phyloP scores from a whole-genome alignment of 257 asterid species.

The Leptodermis oblonga region DNA sequence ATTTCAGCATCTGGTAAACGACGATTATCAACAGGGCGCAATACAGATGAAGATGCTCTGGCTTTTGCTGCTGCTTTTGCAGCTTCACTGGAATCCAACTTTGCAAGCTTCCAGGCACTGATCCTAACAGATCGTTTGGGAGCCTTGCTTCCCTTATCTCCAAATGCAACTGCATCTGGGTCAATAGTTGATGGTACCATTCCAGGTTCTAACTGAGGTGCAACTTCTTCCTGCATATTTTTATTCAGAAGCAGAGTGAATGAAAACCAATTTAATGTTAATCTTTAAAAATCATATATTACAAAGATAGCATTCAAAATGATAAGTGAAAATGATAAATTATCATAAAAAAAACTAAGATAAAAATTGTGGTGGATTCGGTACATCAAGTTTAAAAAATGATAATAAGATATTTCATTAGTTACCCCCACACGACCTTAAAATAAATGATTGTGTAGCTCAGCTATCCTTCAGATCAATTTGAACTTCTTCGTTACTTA shows the following conservation, averaged over 20 bases:
- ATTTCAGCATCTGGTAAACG: constrained; percentile 67
- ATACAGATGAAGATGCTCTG: constrained; percentile 92
- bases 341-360: too few relatives aligned
- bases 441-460: neutral
- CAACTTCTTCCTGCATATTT: constrained; percentile 89
- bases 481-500: neutral
- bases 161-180: constrained; percentile 71
- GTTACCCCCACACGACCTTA: neutral
- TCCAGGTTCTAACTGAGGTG: constrained; percentile 97
- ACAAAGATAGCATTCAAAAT: neutral
- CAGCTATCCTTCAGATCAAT: neutral
- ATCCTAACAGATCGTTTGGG: constrained; percentile 68
- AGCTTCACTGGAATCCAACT: constrained; percentile 84
- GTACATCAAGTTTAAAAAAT: too few relatives aligned
- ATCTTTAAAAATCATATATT: neutral
- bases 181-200: constrained; percentile 92
- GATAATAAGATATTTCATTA: neutral
- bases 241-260: constrained; percentile 22
- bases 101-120: constrained; percentile 98
- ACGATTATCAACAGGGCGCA: constrained; percentile 71
- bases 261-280: neutral
- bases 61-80: constrained; percentile 97
- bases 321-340: too few relatives aligned
- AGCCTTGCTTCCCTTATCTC: constrained; percentile 52
- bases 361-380: neutral